Evolutionary conservation across 345 rosid genomes (phyloP).

Genomic region (Pseudoturritis turrita): DNA sequence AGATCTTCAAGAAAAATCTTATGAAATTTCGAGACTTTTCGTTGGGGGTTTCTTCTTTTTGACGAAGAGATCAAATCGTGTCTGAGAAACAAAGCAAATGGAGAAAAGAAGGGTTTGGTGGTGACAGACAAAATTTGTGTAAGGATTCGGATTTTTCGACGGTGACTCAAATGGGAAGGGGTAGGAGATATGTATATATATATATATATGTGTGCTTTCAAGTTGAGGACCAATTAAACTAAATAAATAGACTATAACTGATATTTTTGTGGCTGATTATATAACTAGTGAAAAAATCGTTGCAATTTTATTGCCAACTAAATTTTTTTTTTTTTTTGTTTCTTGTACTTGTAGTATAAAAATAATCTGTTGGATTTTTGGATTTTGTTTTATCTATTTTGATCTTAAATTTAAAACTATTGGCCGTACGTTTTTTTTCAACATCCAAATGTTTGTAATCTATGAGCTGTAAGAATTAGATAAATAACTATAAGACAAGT

Average conservation of each 20-base stretch:
- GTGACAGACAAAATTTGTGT: constrained; percentile 13
- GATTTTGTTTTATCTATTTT: constrained; percentile 10
- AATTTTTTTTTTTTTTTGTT: not conserved
- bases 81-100: constrained; percentile 6
- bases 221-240: not conserved
- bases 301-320: not conserved
- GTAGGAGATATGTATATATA: not conserved
- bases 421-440: not conserved
- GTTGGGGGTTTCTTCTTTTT: constrained; percentile 7
- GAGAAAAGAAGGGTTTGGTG: constrained; percentile 26
- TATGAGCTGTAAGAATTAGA: not conserved
- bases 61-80: not conserved
- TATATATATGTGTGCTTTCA: constrained; percentile 2
- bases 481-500: not conserved
- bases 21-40: constrained; percentile 7
- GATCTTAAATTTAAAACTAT: not conserved
- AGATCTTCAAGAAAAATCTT: not conserved
- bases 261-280: not conserved
- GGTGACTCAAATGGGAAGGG: constrained; percentile 12
- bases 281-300: not conserved
- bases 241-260: not conserved
- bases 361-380: not conserved
- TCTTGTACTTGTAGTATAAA: not conserved
- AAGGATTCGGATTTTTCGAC: constrained; percentile 11
- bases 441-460: constrained; percentile 2